phyloP scores from a whole-genome alignment of 305 asterid species.

The Solanum hybrid region DNA sequence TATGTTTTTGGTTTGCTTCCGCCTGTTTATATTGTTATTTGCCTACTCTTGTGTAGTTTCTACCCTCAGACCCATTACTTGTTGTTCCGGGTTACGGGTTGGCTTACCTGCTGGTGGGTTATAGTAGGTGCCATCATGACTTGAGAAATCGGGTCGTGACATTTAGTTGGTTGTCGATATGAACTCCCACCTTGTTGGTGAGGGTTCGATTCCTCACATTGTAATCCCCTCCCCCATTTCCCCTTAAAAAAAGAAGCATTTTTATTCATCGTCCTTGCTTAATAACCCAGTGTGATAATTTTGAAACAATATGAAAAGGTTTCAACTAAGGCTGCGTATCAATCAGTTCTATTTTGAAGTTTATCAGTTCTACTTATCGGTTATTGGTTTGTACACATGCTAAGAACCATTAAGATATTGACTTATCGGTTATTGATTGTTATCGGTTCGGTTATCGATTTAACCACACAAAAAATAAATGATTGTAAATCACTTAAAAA shows the following conservation, averaged over 20 bases:
- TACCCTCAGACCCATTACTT: no score
- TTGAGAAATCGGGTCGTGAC: no score
- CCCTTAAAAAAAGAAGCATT: not conserved
- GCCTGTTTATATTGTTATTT: no score
- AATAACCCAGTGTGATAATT: not conserved
- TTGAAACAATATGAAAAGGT: not conserved
- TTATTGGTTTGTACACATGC: not conserved
- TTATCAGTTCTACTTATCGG: no score
- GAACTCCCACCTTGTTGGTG: not conserved
- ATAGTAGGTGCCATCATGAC: no score
- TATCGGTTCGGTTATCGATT: not conserved
- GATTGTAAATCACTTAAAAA: not conserved
- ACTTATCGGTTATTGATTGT: not conserved
- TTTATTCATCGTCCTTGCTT: not conserved
- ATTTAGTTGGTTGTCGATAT: no score
- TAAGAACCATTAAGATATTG: not conserved
- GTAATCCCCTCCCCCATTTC: not conserved
- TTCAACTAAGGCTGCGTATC: not conserved
- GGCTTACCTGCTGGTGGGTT: no score
- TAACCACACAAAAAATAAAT: not conserved
- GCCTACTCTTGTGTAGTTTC: no score
- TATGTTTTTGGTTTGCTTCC: no score
- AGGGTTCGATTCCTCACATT: not conserved
- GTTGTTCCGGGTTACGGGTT: no score
- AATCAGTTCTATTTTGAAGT: no score